Percentiles rank a stretch among this genome's conserved stretches.
phyloP scores from a whole-genome alignment of 345 rosid genomes.

The Hirschfeldia incana region DNA sequence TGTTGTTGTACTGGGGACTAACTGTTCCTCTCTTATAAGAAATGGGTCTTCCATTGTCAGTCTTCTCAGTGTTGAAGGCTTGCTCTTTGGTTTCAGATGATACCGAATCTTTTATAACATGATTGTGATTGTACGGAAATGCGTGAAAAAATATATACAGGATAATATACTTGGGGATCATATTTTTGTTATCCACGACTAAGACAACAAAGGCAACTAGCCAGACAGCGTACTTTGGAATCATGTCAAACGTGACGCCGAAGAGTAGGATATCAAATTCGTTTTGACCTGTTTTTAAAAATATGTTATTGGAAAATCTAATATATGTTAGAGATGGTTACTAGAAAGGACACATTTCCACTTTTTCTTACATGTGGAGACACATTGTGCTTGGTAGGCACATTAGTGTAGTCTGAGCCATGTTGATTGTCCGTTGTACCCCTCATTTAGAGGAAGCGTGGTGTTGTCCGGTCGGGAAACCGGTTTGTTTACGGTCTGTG shows the following conservation, averaged over 20 bases:
- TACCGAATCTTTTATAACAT: background rate
- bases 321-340: background rate
- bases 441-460: no score
- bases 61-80: background rate
- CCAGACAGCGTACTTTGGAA: background rate
- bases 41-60: slow-evolving; percentile 33
- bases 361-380: no score
- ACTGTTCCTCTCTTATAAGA: background rate
- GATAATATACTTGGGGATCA: background rate
- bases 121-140: background rate
- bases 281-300: background rate
- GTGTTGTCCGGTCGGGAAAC: no score
- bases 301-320: background rate
- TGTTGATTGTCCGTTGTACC: no score
- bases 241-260: background rate
- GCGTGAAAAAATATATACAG: background rate
- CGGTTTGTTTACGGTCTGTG: no score
- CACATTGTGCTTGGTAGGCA: no score
- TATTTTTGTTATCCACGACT: background rate
- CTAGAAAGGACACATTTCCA: no score
- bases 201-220: background rate
- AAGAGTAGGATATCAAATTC: background rate
- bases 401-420: no score
- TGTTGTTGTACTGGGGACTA: slow-evolving; percentile 9
- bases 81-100: background rate